Evolutionary conservation across 2,329 filamentous ascomycete genomes (phyloP), one percentile per base, ranked within the genome.

Genomic region (Talaromyces marneffei): DNA sequence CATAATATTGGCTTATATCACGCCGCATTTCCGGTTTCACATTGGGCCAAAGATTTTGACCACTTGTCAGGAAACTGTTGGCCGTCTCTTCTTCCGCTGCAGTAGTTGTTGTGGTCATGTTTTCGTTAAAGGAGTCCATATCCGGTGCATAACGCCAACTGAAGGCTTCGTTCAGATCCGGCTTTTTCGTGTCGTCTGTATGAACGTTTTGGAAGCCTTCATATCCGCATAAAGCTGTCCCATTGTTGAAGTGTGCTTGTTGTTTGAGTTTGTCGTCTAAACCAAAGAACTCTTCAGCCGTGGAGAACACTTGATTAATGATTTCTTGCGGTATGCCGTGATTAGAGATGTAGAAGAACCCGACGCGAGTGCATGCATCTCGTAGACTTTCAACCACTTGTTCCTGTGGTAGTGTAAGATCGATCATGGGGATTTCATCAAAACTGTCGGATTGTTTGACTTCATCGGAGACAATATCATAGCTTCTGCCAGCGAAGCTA

Each of bases 261-360:
- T 59, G 18, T 29, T 62, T 62, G n/a, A 31, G 23, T 12, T 25
- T 27, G 67, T 67, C 1, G 44, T 64, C 12, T 62, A 76, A 71
- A 53, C 65, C 39, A 52, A 77, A 73, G 0, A 71, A 70, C 1
- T 63, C 63, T 35, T 67, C 66, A 7, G 70, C 64, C 63, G 72
- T 66, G 42, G 55, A 33, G 27, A 62, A 53, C 31, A 60, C 57
- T 27, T 39, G 37, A 23, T 62, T 39, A 40, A 62, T 62, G 29
- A 54, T 39, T 6, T 44, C 12, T 20, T 62, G 56, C 35, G 61
- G 46, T 46, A 62, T 42, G 23, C 61, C 48, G 37, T 62, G 59
- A 25, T 58, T 57, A 9, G 27, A 53, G 62, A 76, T 67, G 31
- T 80, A 79, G 67, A 82, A 80, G 66, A 80, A 81, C 3, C 79